phyloP scores from a whole-genome alignment of 768 basidiomycete genomes.

The Mycena olivaceomarginata region DNA sequence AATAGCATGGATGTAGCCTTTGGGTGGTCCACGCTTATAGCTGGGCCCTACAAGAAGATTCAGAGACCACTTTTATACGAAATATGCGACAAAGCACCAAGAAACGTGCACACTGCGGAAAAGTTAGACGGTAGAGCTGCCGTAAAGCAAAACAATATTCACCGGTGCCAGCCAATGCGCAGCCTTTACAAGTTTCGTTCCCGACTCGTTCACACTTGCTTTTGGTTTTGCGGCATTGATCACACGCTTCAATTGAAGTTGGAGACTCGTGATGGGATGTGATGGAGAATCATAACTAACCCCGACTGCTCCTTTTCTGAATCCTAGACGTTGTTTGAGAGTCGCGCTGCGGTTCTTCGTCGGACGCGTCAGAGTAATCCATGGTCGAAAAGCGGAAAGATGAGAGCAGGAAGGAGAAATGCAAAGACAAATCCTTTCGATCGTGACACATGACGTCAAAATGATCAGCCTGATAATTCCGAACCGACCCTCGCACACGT shows the following conservation, averaged over 20 bases:
- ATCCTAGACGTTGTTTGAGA: slow-evolving; percentile 61
- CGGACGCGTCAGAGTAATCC: slow-evolving; percentile 78
- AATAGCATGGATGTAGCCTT: slow-evolving; percentile 95
- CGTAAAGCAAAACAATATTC: slow-evolving; percentile 41
- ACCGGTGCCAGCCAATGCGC: slow-evolving; percentile 74
- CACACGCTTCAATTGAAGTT: slow-evolving; percentile 76
- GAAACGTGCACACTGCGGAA: slow-evolving; percentile 77
- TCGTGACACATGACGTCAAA: slow-evolving; percentile 7
- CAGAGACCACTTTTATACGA: slow-evolving; percentile 15
- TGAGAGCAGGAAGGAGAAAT: slow-evolving; percentile 11
- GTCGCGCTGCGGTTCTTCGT: slow-evolving; percentile 70
- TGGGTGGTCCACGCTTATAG: slow-evolving; percentile 90
- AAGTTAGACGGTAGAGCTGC: slow-evolving; percentile 41
- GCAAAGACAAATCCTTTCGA: slow-evolving; percentile 35
- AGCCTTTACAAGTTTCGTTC: slow-evolving; percentile 78
- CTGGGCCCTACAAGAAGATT: slow-evolving; percentile 73
- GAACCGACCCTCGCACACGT: background rate
- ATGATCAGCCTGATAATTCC: background rate
- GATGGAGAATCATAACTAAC: slow-evolving; percentile 53
- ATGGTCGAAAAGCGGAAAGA: slow-evolving; percentile 54
- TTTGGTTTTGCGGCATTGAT: slow-evolving; percentile 92
- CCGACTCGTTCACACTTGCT: slow-evolving; percentile 85
- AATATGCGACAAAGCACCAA: slow-evolving; percentile 60
- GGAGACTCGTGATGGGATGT: slow-evolving; percentile 27
- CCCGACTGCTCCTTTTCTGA: slow-evolving; percentile 78